Evolutionary conservation across 768 basidiomycete genomes (phyloP).

Genomic region (Leccinum boreale): DNA sequence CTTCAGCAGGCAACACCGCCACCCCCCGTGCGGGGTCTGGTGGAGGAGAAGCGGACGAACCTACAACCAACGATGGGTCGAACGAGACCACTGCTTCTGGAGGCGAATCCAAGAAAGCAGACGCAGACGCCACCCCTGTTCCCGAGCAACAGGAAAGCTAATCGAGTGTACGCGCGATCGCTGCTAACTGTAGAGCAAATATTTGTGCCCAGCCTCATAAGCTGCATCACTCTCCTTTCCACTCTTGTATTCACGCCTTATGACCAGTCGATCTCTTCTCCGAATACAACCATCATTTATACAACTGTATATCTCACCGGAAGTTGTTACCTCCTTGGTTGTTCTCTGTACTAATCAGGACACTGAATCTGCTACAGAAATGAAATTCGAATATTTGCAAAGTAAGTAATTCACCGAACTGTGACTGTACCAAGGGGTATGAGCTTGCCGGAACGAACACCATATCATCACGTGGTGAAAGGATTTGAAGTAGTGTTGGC

Average conservation of each 20-base stretch:
- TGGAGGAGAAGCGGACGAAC: constrained; percentile 21
- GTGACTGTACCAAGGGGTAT: not conserved
- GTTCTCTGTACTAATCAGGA: constrained; percentile 16
- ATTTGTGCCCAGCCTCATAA: not conserved
- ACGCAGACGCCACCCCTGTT: not conserved
- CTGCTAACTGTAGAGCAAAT: not conserved
- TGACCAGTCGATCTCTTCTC: not conserved
- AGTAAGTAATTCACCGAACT: not conserved
- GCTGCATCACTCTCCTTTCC: constrained; percentile 1
- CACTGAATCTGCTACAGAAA: not conserved
- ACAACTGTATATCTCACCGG: constrained; percentile 10
- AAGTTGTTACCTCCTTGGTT: not conserved
- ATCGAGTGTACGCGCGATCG: not conserved
- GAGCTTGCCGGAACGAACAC: not conserved
- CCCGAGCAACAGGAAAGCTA: constrained; percentile 3
- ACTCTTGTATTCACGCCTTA: constrained; percentile 3
- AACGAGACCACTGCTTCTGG: constrained; percentile 1
- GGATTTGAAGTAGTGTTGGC: not conserved
- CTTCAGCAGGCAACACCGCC: constrained; percentile 23
- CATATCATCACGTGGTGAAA: not conserved
- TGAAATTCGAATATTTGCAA: not conserved
- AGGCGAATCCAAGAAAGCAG: constrained; percentile 6
- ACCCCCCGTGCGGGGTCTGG: constrained; percentile 6
- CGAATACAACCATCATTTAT: constrained; percentile 6
- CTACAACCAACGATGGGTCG: not conserved